Evolutionary conservation across 176 grass and related monocot genomes (phyloP), one percentile per base, ranked within the genome.

Genomic region (barley (Hordeum vulgare)): DNA sequence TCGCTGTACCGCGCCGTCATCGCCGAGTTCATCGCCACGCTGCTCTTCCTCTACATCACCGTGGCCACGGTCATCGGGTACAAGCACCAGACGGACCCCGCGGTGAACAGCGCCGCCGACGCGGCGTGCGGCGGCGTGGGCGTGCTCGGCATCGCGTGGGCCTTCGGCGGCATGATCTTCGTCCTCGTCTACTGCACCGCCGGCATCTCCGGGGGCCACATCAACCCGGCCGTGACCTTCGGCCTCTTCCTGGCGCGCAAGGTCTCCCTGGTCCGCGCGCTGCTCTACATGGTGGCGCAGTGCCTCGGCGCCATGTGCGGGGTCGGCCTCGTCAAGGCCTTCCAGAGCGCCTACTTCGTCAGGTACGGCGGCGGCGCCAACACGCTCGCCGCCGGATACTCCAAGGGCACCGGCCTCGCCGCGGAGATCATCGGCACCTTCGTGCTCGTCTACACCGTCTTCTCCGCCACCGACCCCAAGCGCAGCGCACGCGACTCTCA

Each of bases 141-240:
- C 31, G 29, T 94, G 5, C 92, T 99, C 2, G 97, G 93, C 63
- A 99, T 99, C 87, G 97, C 97, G 1, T 96, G 97, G 97, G 97
- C 97, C 2, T 99, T 99, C 71, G 97, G 97, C 0, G 96, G 97
- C 72, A 99, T 99, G 97, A 99, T 99, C 59, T 99, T 99, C 85
- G 88, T 99, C 29, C 97, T 99, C 28, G 97, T 99, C 72, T 99
- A 99, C 87, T 99, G 97, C 91, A 99, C 97, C 25, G 97, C 97
- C 12, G 97, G 97, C 7, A 96, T 99, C 82, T 99, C 96, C 0
- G 96, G 95, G 0, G 95, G 95, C 0, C 95, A 97, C 88, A 97
- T 97, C 71, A 97, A 97, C 90, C 95, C 95, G 27, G 95, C 95
- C 12, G 95, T 97, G 1, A 98, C 96, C 18, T 91, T 98, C 56